Percentiles rank a stretch among this genome's conserved stretches.
Conservation (phyloP, 331 rosid species). For the Spiraea crenata region DNA sequence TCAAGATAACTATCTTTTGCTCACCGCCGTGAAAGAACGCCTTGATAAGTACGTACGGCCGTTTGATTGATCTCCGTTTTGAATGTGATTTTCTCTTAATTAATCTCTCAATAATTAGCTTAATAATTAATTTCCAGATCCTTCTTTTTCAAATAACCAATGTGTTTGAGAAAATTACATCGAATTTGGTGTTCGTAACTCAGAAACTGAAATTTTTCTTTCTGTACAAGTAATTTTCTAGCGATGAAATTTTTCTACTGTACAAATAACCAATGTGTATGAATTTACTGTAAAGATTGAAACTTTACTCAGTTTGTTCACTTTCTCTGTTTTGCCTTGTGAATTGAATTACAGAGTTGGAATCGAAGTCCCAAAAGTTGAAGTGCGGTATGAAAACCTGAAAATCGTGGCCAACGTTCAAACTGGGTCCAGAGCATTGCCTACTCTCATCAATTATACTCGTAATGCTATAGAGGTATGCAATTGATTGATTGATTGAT, state of each 20-base stretch:
- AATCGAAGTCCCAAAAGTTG: constrained; percentile 61
- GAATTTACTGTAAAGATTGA: too few species aligned
- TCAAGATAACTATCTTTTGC: constrained; percentile 68
- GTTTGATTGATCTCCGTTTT: background rate
- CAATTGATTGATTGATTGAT: background rate
- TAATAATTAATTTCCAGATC: background rate
- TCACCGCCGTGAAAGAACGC: constrained; percentile 68
- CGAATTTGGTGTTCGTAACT: too few species aligned
- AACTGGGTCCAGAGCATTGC: constrained; percentile 69
- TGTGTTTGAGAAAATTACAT: too few species aligned
- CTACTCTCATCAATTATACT: constrained; percentile 59
- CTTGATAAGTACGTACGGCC: constrained; percentile 46
- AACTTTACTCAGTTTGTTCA: background rate
- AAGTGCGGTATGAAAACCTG: constrained; percentile 60
- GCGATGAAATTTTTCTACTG: too few species aligned
- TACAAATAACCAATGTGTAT: too few species aligned
- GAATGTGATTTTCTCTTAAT: background rate
- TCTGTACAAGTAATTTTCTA: too few species aligned
- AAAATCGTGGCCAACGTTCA: constrained; percentile 61
- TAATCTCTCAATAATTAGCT: too few species aligned
- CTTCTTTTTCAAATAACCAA: too few species aligned
- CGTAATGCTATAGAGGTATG: constrained; percentile 58
- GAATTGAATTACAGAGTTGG: constrained; percentile 44
- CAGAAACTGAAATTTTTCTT: too few species aligned
- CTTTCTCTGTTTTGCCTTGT: background rate